These are phyloP conservation scores for Leccinum olivaceopallidum DNA, from an alignment of 768 basidiomycete species.

Conservation along the genomic window DNA sequence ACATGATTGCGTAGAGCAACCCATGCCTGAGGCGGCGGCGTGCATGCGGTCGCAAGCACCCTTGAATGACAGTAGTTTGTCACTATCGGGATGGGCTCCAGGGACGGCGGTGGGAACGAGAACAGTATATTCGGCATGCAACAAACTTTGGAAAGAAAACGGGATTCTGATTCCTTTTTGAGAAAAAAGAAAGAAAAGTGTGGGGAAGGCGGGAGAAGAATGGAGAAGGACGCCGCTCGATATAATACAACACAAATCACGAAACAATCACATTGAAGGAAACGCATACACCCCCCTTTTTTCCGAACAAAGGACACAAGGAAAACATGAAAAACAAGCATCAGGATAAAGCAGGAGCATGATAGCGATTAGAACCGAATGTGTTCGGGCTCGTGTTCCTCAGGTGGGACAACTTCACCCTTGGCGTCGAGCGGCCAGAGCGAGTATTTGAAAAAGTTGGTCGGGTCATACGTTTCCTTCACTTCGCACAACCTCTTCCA, in stretches of 20 bases:
- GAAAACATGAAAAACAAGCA: background rate
- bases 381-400: slow-evolving; percentile 59
- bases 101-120: background rate
- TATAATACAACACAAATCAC: background rate
- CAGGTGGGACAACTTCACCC: slow-evolving; percentile 54
- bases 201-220: too few relatives aligned
- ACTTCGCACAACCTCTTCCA: slow-evolving; percentile 70
- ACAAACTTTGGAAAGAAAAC: background rate
- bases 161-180: background rate
- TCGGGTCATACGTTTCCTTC: slow-evolving; percentile 78
- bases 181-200: background rate
- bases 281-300: background rate
- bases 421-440: slow-evolving; percentile 76
- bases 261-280: background rate
- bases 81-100: too few relatives aligned
- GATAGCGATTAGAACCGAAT: slow-evolving; percentile 18
- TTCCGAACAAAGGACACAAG: background rate
- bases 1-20: too few relatives aligned
- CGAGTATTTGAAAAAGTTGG: slow-evolving; percentile 70
- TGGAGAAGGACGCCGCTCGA: background rate
- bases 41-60: background rate
- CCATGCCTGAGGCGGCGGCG: too few relatives aligned
- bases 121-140: background rate
- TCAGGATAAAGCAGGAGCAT: too few relatives aligned
- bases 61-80: too few relatives aligned